Base-by-base conservation (phyloP, 352 stramenopile species). In the Phytopythium cucurbitacearum region DNA sequence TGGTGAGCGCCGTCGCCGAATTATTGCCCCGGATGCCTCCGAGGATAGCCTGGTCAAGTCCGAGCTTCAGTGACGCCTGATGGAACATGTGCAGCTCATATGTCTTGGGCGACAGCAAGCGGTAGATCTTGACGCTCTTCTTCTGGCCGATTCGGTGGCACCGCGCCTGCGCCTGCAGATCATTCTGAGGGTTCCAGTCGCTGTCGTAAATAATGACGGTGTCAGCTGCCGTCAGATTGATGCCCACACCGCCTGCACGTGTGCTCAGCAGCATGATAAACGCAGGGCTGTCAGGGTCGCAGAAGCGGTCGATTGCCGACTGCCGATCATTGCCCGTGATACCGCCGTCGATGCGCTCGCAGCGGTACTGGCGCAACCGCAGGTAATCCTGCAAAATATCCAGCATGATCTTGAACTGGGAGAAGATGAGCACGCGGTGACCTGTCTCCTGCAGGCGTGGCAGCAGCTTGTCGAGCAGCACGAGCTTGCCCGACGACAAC, bases 301-400 rank as follows among this genome's bases (percentile, higher is more conserved):
- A 91, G 58, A 93, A 98, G 5, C 87, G 81, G 50, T 98, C 93
- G 63, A 98, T 98, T 1, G 92, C 87, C 11, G 80, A 81, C 71
- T 99, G 96, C 9, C 97, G 85, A 50, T 98, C 94, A 39, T 97
- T 88, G 38, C 96, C 97, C 16, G 94, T 98, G 54, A 99, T 98
- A 42, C 94, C 97, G 43, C 97, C 97, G 69, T 99, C 98, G 56
- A 99, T 99, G 10, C 97, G 86, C 60, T 99, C 97, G 76, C 87
- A 98, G 42, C 89, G 87, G 64, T 98, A 98, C 35, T 76, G 60
- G 16, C 95, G 86, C 35, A 91, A 60, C 8, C 79, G 63, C 15
- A 99, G 65, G 69, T 99, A 99, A 56, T 99, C 97, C 66, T 99
- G 96, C 16, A 99, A 64, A 40, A 99, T 98, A 68, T 99, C 95